These are phyloP conservation scores for Penicillium psychrosexuale DNA, from an alignment of 2,329 filamentous ascomycete species.

Conservation along the genomic window DNA sequence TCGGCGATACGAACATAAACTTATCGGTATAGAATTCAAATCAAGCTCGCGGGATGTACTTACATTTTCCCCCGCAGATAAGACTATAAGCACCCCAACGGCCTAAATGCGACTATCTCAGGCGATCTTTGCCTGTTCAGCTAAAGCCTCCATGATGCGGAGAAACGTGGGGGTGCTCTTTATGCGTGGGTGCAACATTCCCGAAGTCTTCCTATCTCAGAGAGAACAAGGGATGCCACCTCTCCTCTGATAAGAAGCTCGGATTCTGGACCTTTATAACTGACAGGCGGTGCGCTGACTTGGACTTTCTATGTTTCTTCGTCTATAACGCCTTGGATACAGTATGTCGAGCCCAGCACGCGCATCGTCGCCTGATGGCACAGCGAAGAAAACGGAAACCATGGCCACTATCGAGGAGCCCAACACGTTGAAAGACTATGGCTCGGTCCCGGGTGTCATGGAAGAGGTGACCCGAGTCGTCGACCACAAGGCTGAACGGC, in stretches of 20 bases:
- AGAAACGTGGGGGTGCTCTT: slow-evolving; percentile 25
- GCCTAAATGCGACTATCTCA: slow-evolving; percentile 16
- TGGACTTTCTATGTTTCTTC: not conserved
- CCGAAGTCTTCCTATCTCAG: slow-evolving; percentile 13
- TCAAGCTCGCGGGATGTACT: not conserved
- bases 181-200: slow-evolving; percentile 17
- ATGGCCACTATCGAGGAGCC: slow-evolving; percentile 17
- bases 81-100: not conserved
- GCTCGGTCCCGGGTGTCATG: slow-evolving; percentile 18
- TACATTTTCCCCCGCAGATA: not conserved
- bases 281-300: not conserved
- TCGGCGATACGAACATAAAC: not conserved
- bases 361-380: slow-evolving; percentile 15
- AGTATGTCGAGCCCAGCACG: slow-evolving; percentile 5
- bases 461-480: slow-evolving; percentile 35
- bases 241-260: slow-evolving; percentile 10
- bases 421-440: slow-evolving; percentile 19
- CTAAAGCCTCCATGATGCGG: slow-evolving; percentile 14
- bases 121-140: slow-evolving; percentile 14
- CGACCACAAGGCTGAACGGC: slow-evolving; percentile 47
- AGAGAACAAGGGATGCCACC: slow-evolving; percentile 16
- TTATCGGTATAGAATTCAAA: not conserved
- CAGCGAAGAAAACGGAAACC: slow-evolving; percentile 13
- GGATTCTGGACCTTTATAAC: not conserved
- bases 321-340: not conserved